phyloP scores from a whole-genome alignment of 2,329 filamentous ascomycete species.

The Sphaerulina vaccinii region DNA sequence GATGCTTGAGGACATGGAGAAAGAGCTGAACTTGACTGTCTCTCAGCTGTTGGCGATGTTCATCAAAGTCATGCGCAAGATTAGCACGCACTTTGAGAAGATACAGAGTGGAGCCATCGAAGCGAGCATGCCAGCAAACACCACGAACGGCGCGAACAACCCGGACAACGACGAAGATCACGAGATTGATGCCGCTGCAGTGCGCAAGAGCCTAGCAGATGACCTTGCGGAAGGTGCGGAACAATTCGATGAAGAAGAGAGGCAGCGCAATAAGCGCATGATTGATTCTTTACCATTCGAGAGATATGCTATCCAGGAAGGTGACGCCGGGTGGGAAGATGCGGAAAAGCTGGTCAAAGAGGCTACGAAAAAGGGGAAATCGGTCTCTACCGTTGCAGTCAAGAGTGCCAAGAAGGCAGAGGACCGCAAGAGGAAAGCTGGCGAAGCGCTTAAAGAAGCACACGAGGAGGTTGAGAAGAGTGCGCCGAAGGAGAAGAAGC shows the following conservation, averaged over 20 bases:
- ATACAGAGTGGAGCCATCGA: slow-evolving; percentile 69
- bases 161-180: slow-evolving; percentile 38
- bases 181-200: slow-evolving; percentile 50
- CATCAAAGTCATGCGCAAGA: slow-evolving; percentile 89
- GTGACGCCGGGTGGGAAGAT: slow-evolving; percentile 54
- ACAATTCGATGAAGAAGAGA: slow-evolving; percentile 64
- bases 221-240: slow-evolving; percentile 83
- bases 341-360: slow-evolving; percentile 70
- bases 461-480: slow-evolving; percentile 37
- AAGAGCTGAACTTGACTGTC: slow-evolving; percentile 70
- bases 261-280: slow-evolving; percentile 78
- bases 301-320: slow-evolving; percentile 63
- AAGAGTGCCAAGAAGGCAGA: slow-evolving; percentile 31
- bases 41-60: slow-evolving; percentile 93
- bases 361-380: slow-evolving; percentile 43
- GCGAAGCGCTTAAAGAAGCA: slow-evolving; percentile 38
- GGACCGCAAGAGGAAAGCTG: slow-evolving; percentile 39
- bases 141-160: slow-evolving; percentile 35
- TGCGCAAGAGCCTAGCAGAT: slow-evolving; percentile 63
- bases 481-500: slow-evolving; percentile 33
- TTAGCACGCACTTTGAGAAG: slow-evolving; percentile 72
- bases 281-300: slow-evolving; percentile 90
- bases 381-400: slow-evolving; percentile 71
- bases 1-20: slow-evolving; percentile 74
- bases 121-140: slow-evolving; percentile 45